Conservation (phyloP, 2,329 filamentous ascomycete species). For the Erysiphe neolycopersici region DNA sequence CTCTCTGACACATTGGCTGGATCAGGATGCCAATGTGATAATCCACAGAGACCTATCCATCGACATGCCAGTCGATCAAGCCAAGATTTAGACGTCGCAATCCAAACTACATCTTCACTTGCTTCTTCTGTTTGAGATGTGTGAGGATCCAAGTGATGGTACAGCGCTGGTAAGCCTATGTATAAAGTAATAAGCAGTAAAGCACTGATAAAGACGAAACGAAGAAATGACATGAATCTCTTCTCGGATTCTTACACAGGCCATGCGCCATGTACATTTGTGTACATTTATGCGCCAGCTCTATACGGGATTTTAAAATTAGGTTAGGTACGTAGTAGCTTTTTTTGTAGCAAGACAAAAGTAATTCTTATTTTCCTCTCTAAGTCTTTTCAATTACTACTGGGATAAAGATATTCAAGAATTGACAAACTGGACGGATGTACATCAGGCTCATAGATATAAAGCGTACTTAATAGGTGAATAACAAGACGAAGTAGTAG, state of each 20-base stretch:
- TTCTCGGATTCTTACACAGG: neutral
- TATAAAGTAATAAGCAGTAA: slow-evolving; percentile 18
- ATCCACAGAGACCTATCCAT: slow-evolving; percentile 54
- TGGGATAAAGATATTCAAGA: too few relatives aligned
- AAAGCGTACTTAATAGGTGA: too few relatives aligned
- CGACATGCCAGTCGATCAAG: slow-evolving; percentile 50
- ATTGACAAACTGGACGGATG: too few relatives aligned
- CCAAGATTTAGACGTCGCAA: slow-evolving; percentile 45
- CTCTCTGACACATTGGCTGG: slow-evolving; percentile 14
- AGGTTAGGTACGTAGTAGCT: too few relatives aligned
- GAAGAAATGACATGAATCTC: slow-evolving; percentile 6
- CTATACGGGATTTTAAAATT: too few relatives aligned
- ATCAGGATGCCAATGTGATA: slow-evolving; percentile 42
- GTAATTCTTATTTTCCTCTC: too few relatives aligned
- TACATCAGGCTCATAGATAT: too few relatives aligned
- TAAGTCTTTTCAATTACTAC: too few relatives aligned
- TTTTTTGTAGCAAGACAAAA: too few relatives aligned
- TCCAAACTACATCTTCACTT: slow-evolving; percentile 37
- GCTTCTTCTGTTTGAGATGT: slow-evolving; percentile 25
- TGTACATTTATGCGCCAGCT: too few relatives aligned
- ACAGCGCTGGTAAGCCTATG: slow-evolving; percentile 23
- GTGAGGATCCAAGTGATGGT: slow-evolving; percentile 33
- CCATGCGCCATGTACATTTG: neutral
- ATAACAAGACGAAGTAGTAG: too few relatives aligned
- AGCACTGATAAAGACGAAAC: slow-evolving; percentile 13